Conservation (phyloP, 306 rosid genomes). For the Phaseolus lunatus region DNA sequence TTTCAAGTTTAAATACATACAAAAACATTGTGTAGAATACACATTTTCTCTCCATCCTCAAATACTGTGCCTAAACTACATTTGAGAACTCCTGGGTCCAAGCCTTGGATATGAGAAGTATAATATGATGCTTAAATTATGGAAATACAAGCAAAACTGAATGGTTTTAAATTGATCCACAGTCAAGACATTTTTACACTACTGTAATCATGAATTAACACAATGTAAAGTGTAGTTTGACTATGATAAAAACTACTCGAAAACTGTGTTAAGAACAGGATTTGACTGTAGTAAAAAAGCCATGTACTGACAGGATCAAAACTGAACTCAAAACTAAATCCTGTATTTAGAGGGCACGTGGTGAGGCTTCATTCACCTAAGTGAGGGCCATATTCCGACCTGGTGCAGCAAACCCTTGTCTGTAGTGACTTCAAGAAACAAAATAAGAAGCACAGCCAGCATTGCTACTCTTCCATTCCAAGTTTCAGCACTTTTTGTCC, state of each 20-base stretch:
- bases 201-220: neutral
- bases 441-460: conserved; percentile 77
- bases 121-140: neutral
- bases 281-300: conserved; percentile 4
- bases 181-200: neutral
- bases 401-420: conserved; percentile 85
- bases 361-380: conserved; percentile 48
- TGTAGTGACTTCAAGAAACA: conserved; percentile 76
- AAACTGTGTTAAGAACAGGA: neutral
- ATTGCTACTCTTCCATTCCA: conserved; percentile 93
- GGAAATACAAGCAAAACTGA: conserved; percentile 5
- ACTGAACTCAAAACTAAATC: conserved; percentile 17
- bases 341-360: neutral
- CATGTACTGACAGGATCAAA: conserved; percentile 11
- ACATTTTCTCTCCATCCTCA: conserved; percentile 2
- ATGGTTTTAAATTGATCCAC: neutral
- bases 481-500: conserved; percentile 91
- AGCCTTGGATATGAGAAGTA: conserved; percentile 6
- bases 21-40: neutral
- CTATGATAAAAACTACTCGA: conserved; percentile 1
- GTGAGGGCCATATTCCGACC: conserved; percentile 70
- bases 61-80: neutral
- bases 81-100: neutral
- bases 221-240: neutral
- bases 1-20: neutral